Percentiles rank a stretch among this genome's conserved stretches.
These are phyloP conservation scores for Cylindrodendrum hubeiense DNA, from an alignment of 2,329 filamentous ascomycete species.

Conservation along the genomic window DNA sequence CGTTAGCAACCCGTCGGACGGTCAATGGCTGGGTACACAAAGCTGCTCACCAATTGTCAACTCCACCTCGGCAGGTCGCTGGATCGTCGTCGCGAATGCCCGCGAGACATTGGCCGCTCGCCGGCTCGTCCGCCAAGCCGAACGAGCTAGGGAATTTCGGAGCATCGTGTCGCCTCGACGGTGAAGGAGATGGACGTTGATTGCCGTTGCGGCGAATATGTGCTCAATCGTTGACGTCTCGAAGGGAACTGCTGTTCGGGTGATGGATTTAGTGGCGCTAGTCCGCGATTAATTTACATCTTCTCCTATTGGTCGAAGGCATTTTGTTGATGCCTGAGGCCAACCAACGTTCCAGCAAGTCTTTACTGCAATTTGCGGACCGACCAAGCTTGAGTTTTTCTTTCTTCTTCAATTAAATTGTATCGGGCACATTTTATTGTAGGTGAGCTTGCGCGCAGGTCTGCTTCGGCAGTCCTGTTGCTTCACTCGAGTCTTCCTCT, in stretches of 20 bases:
- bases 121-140: conserved; percentile 74
- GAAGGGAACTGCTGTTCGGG: conserved; percentile 54
- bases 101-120: conserved; percentile 73
- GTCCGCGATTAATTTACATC: conserved; percentile 59
- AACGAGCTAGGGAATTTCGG: conserved; percentile 76
- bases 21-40: conserved; percentile 47
- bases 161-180: conserved; percentile 76
- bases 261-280: conserved; percentile 55
- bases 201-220: conserved; percentile 52
- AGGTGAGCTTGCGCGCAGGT: conserved; percentile 70
- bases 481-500: conserved; percentile 76
- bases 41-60: conserved; percentile 83
- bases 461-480: conserved; percentile 53
- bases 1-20: conserved; percentile 47
- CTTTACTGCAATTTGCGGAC: conserved; percentile 37
- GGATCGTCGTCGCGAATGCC: conserved; percentile 84
- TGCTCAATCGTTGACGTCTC: conserved; percentile 57
- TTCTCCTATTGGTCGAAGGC: conserved; percentile 54
- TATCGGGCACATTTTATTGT: conserved; percentile 80
- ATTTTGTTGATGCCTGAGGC: conserved; percentile 54
- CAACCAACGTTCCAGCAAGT: conserved; percentile 21
- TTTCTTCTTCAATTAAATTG: conserved; percentile 66
- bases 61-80: conserved; percentile 91
- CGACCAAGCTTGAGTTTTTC: conserved; percentile 38
- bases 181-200: conserved; percentile 54